Evolutionary conservation across 768 basidiomycete genomes (phyloP).

Genomic region (Pulveroboletus sp.): DNA sequence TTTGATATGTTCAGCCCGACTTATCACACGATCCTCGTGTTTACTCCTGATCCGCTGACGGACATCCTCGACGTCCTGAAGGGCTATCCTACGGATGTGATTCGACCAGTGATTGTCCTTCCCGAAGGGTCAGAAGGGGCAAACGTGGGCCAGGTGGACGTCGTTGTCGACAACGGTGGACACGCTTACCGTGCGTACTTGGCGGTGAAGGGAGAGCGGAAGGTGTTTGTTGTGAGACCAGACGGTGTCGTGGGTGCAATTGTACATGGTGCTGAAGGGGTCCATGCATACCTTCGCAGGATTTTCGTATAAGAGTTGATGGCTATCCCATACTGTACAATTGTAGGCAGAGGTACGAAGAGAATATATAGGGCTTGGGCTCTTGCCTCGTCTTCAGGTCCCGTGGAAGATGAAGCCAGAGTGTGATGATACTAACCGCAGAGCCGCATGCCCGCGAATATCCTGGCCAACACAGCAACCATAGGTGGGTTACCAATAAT

Average conservation of each 20-base stretch:
- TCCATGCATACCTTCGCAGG: conserved; percentile 13
- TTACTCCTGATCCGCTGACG: conserved; percentile 5
- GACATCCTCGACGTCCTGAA: conserved; percentile 6
- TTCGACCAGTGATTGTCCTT: conserved; percentile 14
- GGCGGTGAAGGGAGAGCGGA: conserved; percentile 26
- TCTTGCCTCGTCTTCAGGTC: no score
- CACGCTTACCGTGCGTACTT: conserved; percentile 30
- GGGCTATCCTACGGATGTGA: conserved; percentile 1
- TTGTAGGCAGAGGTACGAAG: no score
- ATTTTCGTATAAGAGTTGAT: conserved; percentile 7
- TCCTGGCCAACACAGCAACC: no score
- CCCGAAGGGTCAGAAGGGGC: conserved; percentile 2
- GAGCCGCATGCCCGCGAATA: no score
- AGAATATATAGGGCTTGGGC: no score
- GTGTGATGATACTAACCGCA: no score
- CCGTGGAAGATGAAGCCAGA: no score
- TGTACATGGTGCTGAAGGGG: conserved; percentile 17
- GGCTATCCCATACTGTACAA: no score
- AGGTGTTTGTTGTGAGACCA: conserved; percentile 38
- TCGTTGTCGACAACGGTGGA: conserved; percentile 35
- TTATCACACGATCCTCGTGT: conserved; percentile 24
- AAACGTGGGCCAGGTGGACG: conserved; percentile 20
- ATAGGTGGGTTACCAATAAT: no score
- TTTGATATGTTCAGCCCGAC: neutral
- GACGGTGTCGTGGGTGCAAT: conserved; percentile 43